These are phyloP conservation scores for Yamadazyma phyllophila DNA, from an alignment of 805 yeast species.

Conservation along the genomic window DNA sequence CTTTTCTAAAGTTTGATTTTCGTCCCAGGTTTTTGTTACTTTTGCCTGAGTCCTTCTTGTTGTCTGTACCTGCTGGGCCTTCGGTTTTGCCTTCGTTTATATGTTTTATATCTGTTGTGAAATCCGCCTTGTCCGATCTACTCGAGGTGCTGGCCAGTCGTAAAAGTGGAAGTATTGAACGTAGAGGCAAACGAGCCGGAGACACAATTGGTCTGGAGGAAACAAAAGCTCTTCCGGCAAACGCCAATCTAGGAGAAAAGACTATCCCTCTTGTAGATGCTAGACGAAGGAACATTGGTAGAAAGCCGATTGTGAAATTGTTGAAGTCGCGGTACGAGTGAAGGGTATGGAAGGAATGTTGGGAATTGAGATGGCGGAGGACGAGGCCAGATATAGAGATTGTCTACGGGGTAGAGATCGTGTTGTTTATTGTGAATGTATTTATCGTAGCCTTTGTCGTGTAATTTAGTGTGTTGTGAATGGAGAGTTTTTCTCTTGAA, in stretches of 20 bases:
- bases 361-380: too few species aligned
- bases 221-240: not conserved
- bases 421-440: too few species aligned
- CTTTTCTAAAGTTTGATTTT: conserved; percentile 9
- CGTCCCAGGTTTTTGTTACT: not conserved
- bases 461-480: too few species aligned
- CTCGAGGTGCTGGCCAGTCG: not conserved
- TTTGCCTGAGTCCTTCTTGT: not conserved
- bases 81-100: not conserved
- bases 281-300: not conserved
- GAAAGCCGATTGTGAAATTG: not conserved
- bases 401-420: too few species aligned
- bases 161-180: too few species aligned
- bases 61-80: not conserved
- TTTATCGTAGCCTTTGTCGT: too few species aligned
- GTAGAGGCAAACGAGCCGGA: too few species aligned
- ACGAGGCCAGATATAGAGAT: too few species aligned
- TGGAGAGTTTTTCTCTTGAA: too few species aligned
- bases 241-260: not conserved
- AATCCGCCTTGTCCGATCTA: too few species aligned
- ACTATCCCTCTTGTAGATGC: not conserved
- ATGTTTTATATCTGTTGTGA: too few species aligned
- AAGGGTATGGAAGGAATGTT: too few species aligned
- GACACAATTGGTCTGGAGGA: not conserved
- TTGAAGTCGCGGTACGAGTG: not conserved